Base-by-base conservation (phyloP, 441 rosid species). In the Theobroma grandiflorum region DNA sequence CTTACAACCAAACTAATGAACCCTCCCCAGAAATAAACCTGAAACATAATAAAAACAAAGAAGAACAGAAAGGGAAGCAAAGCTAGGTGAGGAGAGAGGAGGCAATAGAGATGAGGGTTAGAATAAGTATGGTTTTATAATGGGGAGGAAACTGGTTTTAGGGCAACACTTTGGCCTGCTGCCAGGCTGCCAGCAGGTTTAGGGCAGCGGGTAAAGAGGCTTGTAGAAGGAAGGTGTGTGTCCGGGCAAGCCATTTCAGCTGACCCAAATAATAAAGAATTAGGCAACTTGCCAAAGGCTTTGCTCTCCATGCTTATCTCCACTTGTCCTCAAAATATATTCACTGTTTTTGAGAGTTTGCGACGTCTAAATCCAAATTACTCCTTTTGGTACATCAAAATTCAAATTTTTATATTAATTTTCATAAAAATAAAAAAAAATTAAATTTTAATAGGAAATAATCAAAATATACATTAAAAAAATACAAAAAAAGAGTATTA, bases 121-220 rank as follows among this genome's bases (percentile, higher is more conserved):
- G n/a, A 71, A 31, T 1, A 4, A 71, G 2, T 0, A 38, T 33
- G 74, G 74, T 15, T 50, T 49, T 70, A 70, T 71, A 49, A 0
- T n/a, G 50, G 59, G 43, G 12, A 15, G 40, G 9, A 31, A 31
- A 61, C 40, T 12, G 42, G 1, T 8, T 70, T 59, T 71, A 71
- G 74, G 74, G 74, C 74, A 49, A 71, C 43, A 71, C 1, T 15
- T 14, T 15, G n/a, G 37, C 22, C 6, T 20, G 55, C 9, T 12
- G 40, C 40, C 40, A 70, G 74, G 55, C 9, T 12, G 40, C 40
- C 40, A 70, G 74, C 74, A 50, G 15, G 26, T 11, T 31, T 50
- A 50, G 74, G 74, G 74, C 74, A 71, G 26, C 74, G 74, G 74
- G 74, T n/a, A 69, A 57, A 69, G 64, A 1, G n/a, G 11, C 26